Base-by-base conservation (phyloP, 2,329 filamentous ascomycete genomes). In the Alternaria burnsii region DNA sequence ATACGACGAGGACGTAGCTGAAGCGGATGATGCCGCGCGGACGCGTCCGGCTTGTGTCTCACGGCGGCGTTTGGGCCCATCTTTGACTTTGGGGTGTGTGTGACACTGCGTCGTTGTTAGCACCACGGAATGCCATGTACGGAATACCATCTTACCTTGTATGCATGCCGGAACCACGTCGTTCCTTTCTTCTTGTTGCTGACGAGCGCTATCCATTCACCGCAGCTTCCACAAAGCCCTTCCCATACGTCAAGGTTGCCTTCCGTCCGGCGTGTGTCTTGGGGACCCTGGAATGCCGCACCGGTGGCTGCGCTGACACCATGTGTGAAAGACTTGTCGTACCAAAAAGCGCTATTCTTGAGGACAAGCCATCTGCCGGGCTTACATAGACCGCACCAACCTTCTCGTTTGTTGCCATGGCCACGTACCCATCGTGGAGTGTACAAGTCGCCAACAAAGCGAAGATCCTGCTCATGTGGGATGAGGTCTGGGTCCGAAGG, bases 101-200 rank as follows among this genome's bases (percentile, higher is more conserved):
- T 81, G 79, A 65, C 78, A 81, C 78, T 80, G 55, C 20, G 20
- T 48, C 26, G 30, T 55, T 53, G 65, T 77, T 73, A 76, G 72
- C 56, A 70, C 48, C 42, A 24, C 53, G 47, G 59, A 69, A 64
- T 65, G 59, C 24, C 53, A 26, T 16, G 44, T 41, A 47, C 26
- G 24, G 46, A 36, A 16, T 16, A 24, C 7, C 28, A 51, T 79
- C 60, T 57, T 46, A 91, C 90, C 86, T 94, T 95, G 82, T 95
- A 95, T 47, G 92, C 91, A 78, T 96, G 92, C 67, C 92, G 85
- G 78, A 94, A 96, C 91, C 92, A 96, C 4, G 92, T 94, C 1
- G 92, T 96, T n/a, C 91, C 91, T 81, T 94, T 94, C 83, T 94
- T 94, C 82, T 94, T 94, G 76, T 89, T 93, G 80, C 90, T 94